Percentiles rank a stretch among this genome's conserved stretches.
phyloP scores from a whole-genome alignment of 208 protist species.

The Trypanosoma mega region DNA sequence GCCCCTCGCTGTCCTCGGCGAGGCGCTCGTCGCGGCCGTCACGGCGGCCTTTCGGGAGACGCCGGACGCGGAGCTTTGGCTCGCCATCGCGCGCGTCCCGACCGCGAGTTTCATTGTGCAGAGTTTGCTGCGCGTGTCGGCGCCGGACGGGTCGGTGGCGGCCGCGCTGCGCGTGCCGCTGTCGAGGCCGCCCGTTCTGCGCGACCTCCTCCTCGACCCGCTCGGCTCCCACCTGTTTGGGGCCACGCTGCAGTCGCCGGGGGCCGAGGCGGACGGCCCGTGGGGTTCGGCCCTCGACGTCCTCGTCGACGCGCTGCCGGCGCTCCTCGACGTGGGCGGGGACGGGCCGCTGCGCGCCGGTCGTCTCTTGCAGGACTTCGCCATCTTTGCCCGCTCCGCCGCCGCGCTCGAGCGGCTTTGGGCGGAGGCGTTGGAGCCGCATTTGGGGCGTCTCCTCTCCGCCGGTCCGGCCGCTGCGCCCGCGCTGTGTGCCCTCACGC shows the following conservation, averaged over 20 bases:
- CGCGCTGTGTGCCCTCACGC: slow-evolving; percentile 56
- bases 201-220: slow-evolving; percentile 55
- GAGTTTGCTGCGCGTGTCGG: slow-evolving; percentile 76
- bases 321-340: slow-evolving; percentile 50
- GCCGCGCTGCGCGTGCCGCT: slow-evolving; percentile 51
- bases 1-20: slow-evolving; percentile 43
- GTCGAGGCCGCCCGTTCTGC: slow-evolving; percentile 54
- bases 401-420: slow-evolving; percentile 71
- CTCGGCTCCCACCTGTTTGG: slow-evolving; percentile 84
- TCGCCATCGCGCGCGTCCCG: slow-evolving; percentile 60
- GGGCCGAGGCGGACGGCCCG: slow-evolving; percentile 19
- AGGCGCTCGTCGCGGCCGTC: slow-evolving; percentile 47
- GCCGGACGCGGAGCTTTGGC: slow-evolving; percentile 51
- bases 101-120: slow-evolving; percentile 83
- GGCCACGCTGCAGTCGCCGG: slow-evolving; percentile 74
- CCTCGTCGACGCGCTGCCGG: slow-evolving; percentile 29
- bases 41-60: slow-evolving; percentile 57
- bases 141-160: slow-evolving; percentile 40
- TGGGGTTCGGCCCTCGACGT: background rate
- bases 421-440: slow-evolving; percentile 42
- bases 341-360: slow-evolving; percentile 37
- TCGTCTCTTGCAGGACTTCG: slow-evolving; percentile 81
- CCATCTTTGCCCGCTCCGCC: slow-evolving; percentile 70
- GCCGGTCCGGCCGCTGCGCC: slow-evolving; percentile 32
- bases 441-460: slow-evolving; percentile 43